Percentiles rank a stretch among this genome's conserved stretches.
Conservation (phyloP, 768 basidiomycete genomes). For the Panellus pusillus region DNA sequence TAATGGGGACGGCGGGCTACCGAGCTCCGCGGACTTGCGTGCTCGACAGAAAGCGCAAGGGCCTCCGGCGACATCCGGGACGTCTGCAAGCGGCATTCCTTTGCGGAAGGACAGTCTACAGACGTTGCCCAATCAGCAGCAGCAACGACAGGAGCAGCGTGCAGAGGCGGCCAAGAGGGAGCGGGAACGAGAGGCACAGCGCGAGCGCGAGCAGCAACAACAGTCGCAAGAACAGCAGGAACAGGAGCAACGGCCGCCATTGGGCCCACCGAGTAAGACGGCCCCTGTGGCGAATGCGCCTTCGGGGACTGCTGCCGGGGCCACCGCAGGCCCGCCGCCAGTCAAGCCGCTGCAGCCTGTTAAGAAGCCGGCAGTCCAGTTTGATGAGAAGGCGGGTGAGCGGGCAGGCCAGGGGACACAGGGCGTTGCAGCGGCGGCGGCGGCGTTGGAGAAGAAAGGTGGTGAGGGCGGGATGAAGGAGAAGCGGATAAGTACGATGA, state of each 20-base stretch:
- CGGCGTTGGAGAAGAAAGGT: constrained; percentile 73
- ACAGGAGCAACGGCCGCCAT: constrained; percentile 24
- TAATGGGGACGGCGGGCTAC: constrained; percentile 56
- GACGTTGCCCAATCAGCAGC: constrained; percentile 30
- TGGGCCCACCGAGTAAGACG: constrained; percentile 25
- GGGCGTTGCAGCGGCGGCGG: constrained; percentile 62
- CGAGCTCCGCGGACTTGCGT: constrained; percentile 65
- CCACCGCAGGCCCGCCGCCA: constrained; percentile 53
- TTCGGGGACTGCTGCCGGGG: constrained; percentile 47
- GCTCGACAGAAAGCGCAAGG: constrained; percentile 63
- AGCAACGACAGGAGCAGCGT: constrained; percentile 31
- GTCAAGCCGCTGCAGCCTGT: constrained; percentile 75
- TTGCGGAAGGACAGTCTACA: constrained; percentile 52
- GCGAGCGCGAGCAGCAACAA: constrained; percentile 29
- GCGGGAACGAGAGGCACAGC: constrained; percentile 32
- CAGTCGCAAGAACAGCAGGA: constrained; percentile 38
- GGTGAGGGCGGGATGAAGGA: constrained; percentile 54
- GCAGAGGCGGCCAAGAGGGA: constrained; percentile 33
- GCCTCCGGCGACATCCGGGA: constrained; percentile 33
- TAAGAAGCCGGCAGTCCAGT: constrained; percentile 62
- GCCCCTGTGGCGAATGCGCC: constrained; percentile 42
- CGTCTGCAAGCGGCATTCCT: constrained; percentile 32
- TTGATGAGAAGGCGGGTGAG: constrained; percentile 50
- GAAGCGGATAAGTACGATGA: constrained; percentile 94
- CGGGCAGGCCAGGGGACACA: constrained; percentile 34